Conservation (phyloP, 2,329 filamentous ascomycete genomes). For the Fusarium oxysporum region DNA sequence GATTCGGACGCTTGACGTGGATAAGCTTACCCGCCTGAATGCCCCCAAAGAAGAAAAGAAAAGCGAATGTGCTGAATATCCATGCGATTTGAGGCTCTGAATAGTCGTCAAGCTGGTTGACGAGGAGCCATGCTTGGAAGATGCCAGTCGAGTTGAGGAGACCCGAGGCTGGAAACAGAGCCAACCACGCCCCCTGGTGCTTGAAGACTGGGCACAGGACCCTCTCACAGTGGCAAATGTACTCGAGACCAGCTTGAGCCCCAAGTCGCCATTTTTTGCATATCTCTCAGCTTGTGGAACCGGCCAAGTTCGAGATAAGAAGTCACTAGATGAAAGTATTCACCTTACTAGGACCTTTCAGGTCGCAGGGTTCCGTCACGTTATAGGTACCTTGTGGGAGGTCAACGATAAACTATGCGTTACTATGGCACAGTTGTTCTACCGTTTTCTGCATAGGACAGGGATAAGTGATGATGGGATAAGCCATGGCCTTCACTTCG, state of each 20-base stretch:
- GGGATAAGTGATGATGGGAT: not conserved
- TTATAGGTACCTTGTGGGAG: not conserved
- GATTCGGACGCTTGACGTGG: no score
- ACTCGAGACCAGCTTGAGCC: not conserved
- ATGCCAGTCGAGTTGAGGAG: no score
- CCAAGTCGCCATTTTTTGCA: not conserved
- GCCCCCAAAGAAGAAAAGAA: no score
- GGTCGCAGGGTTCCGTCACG: not conserved
- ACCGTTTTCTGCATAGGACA: not conserved
- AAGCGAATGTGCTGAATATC: no score
- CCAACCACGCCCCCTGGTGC: no score
- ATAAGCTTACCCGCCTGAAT: no score
- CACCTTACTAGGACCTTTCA: not conserved
- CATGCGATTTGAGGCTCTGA: no score
- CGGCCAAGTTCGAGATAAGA: not conserved
- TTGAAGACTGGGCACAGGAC: not conserved
- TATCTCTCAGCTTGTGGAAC: not conserved
- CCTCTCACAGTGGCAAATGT: not conserved
- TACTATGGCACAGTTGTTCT: not conserved
- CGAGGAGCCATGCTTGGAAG: no score
- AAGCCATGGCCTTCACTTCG: not conserved
- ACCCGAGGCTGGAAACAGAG: no score
- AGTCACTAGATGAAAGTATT: not conserved
- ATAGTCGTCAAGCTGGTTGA: no score
- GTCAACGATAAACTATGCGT: not conserved